A percentile compares a stretch with the other conserved stretches of the same genome.
phyloP scores from a whole-genome alignment of 1,284 basidiomycete genomes.

The Spongiforma sp. region DNA sequence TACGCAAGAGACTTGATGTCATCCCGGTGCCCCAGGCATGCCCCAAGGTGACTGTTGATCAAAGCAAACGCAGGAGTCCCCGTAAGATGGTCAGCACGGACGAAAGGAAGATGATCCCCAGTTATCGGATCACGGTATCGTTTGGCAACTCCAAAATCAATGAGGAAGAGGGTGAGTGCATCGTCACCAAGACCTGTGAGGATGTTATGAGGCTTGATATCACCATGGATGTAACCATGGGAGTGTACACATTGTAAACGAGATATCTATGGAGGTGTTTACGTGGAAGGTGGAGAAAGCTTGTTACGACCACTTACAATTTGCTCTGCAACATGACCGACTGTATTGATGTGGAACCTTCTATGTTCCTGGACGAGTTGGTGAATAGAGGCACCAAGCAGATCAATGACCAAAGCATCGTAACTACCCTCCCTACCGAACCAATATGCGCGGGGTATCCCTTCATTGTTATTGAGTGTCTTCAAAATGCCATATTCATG shows the following conservation, averaged over 20 bases:
- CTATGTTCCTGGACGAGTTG: not conserved
- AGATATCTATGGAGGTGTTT: not conserved
- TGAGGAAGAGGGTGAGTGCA: not conserved
- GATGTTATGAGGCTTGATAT: constrained; percentile 3
- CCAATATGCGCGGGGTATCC: not conserved
- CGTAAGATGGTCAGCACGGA: not conserved
- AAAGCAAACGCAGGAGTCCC: not conserved
- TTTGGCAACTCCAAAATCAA: not conserved
- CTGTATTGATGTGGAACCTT: not conserved
- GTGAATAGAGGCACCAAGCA: not conserved
- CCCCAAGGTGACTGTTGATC: not conserved
- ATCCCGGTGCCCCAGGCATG: not conserved
- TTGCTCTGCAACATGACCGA: not conserved
- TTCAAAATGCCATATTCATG: not conserved
- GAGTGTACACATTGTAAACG: not conserved
- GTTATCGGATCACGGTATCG: not conserved
- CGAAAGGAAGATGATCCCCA: not conserved
- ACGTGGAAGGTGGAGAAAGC: not conserved
- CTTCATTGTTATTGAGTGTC: not conserved
- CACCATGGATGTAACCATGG: not conserved
- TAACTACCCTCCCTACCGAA: not conserved
- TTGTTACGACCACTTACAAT: not conserved
- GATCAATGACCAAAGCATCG: not conserved
- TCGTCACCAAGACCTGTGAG: not conserved
- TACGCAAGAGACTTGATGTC: not conserved